Percentiles rank a stretch among this genome's conserved stretches.
Evolutionary conservation across 805 yeast genomes (phyloP).

Genomic region (Wickerhamiella dianesei): DNA sequence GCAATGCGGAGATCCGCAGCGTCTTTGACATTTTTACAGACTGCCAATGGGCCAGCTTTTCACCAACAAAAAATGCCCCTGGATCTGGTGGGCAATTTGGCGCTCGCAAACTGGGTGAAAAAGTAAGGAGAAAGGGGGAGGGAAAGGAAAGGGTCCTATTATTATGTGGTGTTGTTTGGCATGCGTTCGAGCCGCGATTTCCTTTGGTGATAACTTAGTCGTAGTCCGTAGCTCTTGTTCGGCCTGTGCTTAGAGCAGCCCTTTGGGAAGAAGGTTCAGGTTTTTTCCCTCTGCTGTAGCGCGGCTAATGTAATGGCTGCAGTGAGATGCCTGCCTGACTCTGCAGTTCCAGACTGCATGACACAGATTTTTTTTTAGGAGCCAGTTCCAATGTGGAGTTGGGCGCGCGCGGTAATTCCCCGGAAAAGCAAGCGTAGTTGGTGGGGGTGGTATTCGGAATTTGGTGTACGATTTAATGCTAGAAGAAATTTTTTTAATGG

Average conservation of each 20-base stretch:
- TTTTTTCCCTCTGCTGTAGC: background rate
- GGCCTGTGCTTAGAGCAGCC: no score
- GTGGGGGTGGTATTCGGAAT: no score
- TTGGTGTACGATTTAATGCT: no score
- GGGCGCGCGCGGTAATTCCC: background rate
- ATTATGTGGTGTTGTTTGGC: background rate
- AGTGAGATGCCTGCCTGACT: no score
- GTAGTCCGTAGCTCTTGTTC: no score
- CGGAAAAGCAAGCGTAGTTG: no score
- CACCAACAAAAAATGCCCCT: background rate
- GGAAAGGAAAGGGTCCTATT: background rate
- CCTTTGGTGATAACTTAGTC: background rate
- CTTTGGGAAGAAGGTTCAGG: background rate
- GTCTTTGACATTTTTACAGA: constrained; percentile 30
- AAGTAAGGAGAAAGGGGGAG: background rate
- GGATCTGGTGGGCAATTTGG: background rate
- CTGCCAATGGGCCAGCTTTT: background rate
- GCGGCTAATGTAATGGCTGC: background rate
- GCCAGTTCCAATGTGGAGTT: no score
- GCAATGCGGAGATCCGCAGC: constrained; percentile 60
- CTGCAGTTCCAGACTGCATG: background rate
- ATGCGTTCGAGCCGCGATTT: background rate
- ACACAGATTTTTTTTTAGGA: background rate
- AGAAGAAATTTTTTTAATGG: no score
- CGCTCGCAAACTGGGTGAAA: background rate